Percentiles rank a stretch among this genome's conserved stretches.
phyloP scores from a whole-genome alignment of 441 rosid species.

The Raphanus hybrid region DNA sequence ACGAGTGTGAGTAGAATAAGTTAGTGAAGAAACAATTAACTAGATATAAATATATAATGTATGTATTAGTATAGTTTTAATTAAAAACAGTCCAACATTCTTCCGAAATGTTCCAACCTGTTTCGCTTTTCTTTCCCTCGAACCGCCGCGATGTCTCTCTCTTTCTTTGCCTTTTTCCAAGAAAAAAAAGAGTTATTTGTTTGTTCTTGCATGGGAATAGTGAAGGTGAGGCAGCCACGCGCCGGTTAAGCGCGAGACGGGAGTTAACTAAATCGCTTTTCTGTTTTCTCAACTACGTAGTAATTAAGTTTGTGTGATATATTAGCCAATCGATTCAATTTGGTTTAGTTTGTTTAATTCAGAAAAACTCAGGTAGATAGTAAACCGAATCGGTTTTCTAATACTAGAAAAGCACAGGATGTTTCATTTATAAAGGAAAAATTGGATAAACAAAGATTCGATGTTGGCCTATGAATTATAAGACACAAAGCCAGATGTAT shows the following conservation, averaged over 20 bases:
- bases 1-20: background rate
- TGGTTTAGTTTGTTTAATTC: background rate
- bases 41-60: background rate
- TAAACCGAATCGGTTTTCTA: slow-evolving; percentile 18
- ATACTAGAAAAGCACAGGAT: background rate
- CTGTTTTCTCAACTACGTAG: background rate
- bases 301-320: background rate
- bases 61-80: background rate
- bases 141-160: slow-evolving; percentile 45
- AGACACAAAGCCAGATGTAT: slow-evolving; percentile 34
- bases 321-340: background rate
- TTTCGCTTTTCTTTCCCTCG: slow-evolving; percentile 44
- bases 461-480: slow-evolving; percentile 30
- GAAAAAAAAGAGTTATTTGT: background rate
- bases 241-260: background rate
- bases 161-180: background rate
- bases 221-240: slow-evolving; percentile 12
- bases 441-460: slow-evolving; percentile 22
- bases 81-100: slow-evolving; percentile 40
- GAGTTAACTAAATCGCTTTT: background rate
- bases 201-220: slow-evolving; percentile 36
- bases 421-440: slow-evolving; percentile 4
- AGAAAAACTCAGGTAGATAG: background rate
- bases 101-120: slow-evolving; percentile 38
- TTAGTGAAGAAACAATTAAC: background rate